Base-by-base conservation (phyloP, 2,329 filamentous ascomycete genomes). In the Conoideocrella luteorostrata region DNA sequence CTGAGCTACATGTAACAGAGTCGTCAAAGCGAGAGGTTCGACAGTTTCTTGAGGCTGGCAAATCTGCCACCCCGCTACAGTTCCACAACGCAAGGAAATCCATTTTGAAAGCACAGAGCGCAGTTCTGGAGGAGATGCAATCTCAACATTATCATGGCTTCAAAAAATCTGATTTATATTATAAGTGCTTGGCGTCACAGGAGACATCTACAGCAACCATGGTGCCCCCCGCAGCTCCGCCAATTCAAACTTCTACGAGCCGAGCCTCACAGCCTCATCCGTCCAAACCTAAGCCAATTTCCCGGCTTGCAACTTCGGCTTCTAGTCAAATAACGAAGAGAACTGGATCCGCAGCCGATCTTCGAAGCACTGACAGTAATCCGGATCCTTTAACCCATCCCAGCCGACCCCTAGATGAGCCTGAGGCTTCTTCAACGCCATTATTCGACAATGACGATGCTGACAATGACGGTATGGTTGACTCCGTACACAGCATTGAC, bases 101-200 rank as follows among this genome's bases (percentile, higher is more conserved):
- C 26, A 84, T 98, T 20, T 63, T 98, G 30, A 79, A 78, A 48
- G 84, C 87, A 0, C 93, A 98, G 60, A 91, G 87, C 15, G 75
- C 80, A 2, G 85, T 90, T 0, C 75, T 96, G 45, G 86, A 95
- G 48, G 82, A 86, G 54, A 87, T 98, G 79, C 84, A 89, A 56
- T 79, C 80, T 18, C 79, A 77, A 12, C 80, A 95, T 58, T 93
- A 93, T 50, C 81, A 85, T 15, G 80, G 78, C 17, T 98, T 98
- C 69, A 95, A 90, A 58, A 86, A 82, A 53, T 95, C 93, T 0
- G 93, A 97, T 57, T 66, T 98, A 1, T 98, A 89, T 61, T 97
- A 93, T 71, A 98, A 98, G 62, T 96, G 90, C 60, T 73, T 98
- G 1, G 88, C 91, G 7, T 86, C 91, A 11, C 88, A 95, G 56